Evolutionary conservation across 177 flowering plant genomes (phyloP).

Genomic region (Vitis hybrid): DNA sequence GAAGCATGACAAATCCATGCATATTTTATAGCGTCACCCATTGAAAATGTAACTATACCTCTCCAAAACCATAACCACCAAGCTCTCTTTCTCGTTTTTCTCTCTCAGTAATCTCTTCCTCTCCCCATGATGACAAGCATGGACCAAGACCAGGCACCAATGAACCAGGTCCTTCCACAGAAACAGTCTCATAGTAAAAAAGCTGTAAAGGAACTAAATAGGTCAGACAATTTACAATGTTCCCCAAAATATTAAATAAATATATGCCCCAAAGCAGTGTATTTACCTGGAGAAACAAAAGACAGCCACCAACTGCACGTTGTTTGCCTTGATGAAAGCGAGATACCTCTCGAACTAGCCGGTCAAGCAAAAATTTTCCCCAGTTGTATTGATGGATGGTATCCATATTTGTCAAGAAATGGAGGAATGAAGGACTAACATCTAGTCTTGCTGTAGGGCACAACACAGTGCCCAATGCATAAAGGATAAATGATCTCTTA

Average conservation of each 20-base stretch:
- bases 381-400: slow-evolving; percentile 38
- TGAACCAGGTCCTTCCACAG: slow-evolving; percentile 27
- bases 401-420: slow-evolving; percentile 40
- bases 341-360: slow-evolving; percentile 41
- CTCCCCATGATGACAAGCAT: slow-evolving; percentile 41
- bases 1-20: not conserved
- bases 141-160: slow-evolving; percentile 16
- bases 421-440: slow-evolving; percentile 48
- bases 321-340: slow-evolving; percentile 46
- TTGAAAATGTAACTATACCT: slow-evolving; percentile 21
- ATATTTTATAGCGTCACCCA: not conserved
- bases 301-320: slow-evolving; percentile 50
- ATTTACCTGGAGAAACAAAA: slow-evolving; percentile 47
- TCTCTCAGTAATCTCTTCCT: slow-evolving; percentile 45
- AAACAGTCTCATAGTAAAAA: slow-evolving; percentile 39
- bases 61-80: slow-evolving; percentile 45
- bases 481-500: slow-evolving; percentile 43
- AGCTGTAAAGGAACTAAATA: slow-evolving; percentile 21
- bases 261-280: not conserved
- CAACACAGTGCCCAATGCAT: slow-evolving; percentile 41
- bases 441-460: slow-evolving; percentile 49
- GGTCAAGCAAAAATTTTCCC: slow-evolving; percentile 46
- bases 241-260: not conserved
- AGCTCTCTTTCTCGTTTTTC: slow-evolving; percentile 40
- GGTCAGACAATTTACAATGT: not conserved